Conservation (phyloP, 805 yeast genomes). For the Myxozyma vanderwaltii region DNA sequence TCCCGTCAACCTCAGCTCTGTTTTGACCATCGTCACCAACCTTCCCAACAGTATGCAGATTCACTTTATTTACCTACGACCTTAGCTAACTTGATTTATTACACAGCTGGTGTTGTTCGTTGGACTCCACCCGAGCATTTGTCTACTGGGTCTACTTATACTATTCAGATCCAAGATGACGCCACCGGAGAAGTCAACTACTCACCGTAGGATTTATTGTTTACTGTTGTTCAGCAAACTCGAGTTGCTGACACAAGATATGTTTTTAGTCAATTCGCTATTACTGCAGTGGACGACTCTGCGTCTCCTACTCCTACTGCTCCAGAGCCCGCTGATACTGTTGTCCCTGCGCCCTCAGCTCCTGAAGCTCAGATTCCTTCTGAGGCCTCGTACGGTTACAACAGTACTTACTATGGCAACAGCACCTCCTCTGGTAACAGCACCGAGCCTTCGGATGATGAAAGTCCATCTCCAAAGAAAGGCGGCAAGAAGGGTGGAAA, state of each 20-base stretch:
- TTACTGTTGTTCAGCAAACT: background rate
- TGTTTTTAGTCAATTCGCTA: constrained; percentile 15
- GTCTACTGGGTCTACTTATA: constrained; percentile 41
- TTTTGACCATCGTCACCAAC: constrained; percentile 42
- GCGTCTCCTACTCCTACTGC: constrained; percentile 4
- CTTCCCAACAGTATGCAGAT: constrained; percentile 38
- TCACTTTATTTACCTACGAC: background rate
- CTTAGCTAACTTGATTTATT: background rate
- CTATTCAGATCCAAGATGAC: constrained; percentile 41
- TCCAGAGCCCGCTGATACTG: background rate
- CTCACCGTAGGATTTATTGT: constrained; percentile 36
- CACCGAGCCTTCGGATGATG: background rate
- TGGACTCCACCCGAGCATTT: constrained; percentile 44
- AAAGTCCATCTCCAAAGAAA: background rate
- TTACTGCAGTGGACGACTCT: constrained; percentile 12
- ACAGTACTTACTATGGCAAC: background rate
- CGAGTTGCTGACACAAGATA: background rate
- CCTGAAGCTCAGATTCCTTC: background rate
- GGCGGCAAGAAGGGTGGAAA: constrained; percentile 9
- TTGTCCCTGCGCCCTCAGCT: too few species aligned
- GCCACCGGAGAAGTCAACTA: constrained; percentile 42
- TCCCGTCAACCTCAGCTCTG: constrained; percentile 40
- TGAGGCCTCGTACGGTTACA: constrained; percentile 3
- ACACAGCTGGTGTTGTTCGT: constrained; percentile 41
- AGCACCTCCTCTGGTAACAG: background rate